Conservation (phyloP, 495 filamentous ascomycete genomes). For the Neurospora sp. region DNA sequence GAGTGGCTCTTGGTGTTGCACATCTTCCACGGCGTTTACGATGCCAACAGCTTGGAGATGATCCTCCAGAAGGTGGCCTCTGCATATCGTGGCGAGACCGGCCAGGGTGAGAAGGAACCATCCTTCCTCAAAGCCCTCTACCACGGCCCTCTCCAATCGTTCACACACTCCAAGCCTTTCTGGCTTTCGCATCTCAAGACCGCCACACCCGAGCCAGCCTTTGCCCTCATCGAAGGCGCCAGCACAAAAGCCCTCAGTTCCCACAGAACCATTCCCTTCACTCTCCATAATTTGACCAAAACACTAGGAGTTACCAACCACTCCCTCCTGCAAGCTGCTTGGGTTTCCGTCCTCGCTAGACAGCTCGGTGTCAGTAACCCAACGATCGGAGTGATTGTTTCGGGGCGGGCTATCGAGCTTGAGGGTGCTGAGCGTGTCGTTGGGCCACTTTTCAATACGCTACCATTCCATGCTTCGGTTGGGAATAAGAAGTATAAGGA, state of each 20-base stretch:
- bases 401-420: constrained; percentile 58
- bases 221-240: constrained; percentile 4
- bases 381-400: constrained; percentile 57
- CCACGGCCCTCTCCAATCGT: constrained; percentile 47
- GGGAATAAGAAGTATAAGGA: constrained; percentile 18
- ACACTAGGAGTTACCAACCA: constrained; percentile 63
- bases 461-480: constrained; percentile 47
- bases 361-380: constrained; percentile 18
- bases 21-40: constrained; percentile 83
- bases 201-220: constrained; percentile 24
- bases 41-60: constrained; percentile 66
- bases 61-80: constrained; percentile 49
- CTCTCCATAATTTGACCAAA: constrained; percentile 37
- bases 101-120: constrained; percentile 14
- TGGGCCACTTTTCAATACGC: constrained; percentile 86
- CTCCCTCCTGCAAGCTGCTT: constrained; percentile 62
- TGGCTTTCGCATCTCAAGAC: constrained; percentile 53
- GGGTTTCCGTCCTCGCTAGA: constrained; percentile 44
- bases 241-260: constrained; percentile 6
- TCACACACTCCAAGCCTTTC: constrained; percentile 48
- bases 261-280: constrained; percentile 15
- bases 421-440: constrained; percentile 57
- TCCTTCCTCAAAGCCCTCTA: constrained; percentile 43
- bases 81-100: constrained; percentile 24
- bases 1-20: constrained; percentile 42